Evolutionary conservation across 2,329 filamentous ascomycete species (phyloP), one percentile per base, ranked within the genome.

Genomic region (Penicillium occitanis): DNA sequence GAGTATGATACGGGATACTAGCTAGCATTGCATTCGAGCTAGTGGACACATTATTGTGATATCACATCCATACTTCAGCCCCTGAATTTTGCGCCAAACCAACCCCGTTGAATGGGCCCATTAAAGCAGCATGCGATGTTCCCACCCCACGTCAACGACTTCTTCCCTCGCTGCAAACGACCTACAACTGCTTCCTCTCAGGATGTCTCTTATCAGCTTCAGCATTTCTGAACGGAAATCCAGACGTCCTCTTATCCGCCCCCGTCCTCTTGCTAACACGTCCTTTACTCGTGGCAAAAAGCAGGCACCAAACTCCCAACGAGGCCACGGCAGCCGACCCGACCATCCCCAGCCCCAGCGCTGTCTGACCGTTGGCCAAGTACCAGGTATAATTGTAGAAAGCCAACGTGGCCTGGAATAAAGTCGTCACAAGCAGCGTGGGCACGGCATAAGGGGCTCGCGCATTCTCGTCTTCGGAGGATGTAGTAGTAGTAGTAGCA

Each of bases 371-470:
- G 1, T 81, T 75, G 63, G 80, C 78, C n/a, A 83, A 82, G 78
- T 88, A 91, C 75, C 88, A 85, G 59, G 83, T 83, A 78, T 93
- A 95, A 73, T 86, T 83, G 76, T 91, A 90, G 69, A 88, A 87
- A 19, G 88, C 88, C 4, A 83, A 82, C 0, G 82, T 72, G 19
- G 82, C 79, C 76, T 94, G 91, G 80, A 91, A 91, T 2, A 87
- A 68, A 0, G 86, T 85, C 1, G 90, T 90, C 14, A 93, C 78
- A 46, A 88, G 82, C 22, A 92, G 76, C 1, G 87, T 87, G 1
- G 91, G 89, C 44, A 85, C 80, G 5, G 90, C 89, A 75, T 87
- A 89, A 1, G 88, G 88, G 0, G 87, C 85, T 59, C 83, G 82
- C 6, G 83, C 79, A 66, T 82, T 78, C 2, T 73, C 73, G 7